phyloP scores from a whole-genome alignment of 805 yeast species.

The Kuraishia molischiana region DNA sequence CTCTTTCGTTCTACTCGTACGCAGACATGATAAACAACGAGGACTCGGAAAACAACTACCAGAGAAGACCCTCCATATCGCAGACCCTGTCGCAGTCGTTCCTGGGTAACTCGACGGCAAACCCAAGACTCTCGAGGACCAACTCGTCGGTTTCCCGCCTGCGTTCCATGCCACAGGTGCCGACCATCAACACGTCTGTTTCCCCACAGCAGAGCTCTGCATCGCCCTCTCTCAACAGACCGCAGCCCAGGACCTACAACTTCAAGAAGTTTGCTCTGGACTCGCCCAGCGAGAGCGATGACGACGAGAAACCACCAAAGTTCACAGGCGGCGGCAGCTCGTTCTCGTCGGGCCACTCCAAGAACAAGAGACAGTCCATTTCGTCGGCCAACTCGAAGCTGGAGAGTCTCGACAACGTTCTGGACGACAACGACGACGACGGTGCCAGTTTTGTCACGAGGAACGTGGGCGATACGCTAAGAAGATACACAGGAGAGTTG shows the following conservation, averaged over 20 bases:
- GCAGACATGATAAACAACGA: constrained; percentile 73
- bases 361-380: background rate
- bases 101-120: background rate
- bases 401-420: constrained; percentile 3
- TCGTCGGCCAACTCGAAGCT: background rate
- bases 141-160: constrained; percentile 1
- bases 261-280: background rate
- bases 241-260: background rate
- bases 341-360: background rate
- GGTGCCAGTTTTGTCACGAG: constrained; percentile 19
- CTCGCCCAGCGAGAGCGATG: background rate
- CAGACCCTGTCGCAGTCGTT: constrained; percentile 19
- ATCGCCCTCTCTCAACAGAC: background rate
- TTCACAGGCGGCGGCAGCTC: background rate
- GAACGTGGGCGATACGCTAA: constrained; percentile 22
- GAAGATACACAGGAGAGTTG: constrained; percentile 21
- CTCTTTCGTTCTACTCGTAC: constrained; percentile 55
- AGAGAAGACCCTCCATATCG: constrained; percentile 52
- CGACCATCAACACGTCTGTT: background rate
- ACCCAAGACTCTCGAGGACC: background rate
- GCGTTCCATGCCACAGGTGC: background rate
- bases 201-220: background rate
- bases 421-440: constrained; percentile 10
- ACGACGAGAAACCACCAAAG: background rate
- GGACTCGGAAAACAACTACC: constrained; percentile 31